Percentiles rank a stretch among this genome's conserved stretches.
phyloP scores from a whole-genome alignment of 495 filamentous ascomycete species.

The Trichocladium uniseriatum region DNA sequence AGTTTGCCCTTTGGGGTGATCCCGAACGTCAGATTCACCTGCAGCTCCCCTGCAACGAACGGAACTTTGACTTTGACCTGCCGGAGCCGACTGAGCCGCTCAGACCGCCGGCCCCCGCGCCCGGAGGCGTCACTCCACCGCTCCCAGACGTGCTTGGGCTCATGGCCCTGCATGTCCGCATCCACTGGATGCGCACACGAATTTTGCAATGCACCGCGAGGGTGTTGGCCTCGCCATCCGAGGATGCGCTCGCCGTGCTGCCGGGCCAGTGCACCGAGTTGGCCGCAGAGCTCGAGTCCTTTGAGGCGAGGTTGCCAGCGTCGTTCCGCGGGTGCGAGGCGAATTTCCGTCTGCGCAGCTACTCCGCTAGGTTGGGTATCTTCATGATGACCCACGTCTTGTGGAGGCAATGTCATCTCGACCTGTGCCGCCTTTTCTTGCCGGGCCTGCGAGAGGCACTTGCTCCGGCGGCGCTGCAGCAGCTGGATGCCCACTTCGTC shows the following conservation, averaged over 20 bases:
- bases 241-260: slow-evolving; percentile 30
- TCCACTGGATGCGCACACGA: slow-evolving; percentile 37
- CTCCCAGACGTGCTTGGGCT: slow-evolving; percentile 41
- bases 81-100: slow-evolving; percentile 39
- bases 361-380: slow-evolving; percentile 38
- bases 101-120: slow-evolving; percentile 24
- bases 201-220: slow-evolving; percentile 37
- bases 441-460: slow-evolving; percentile 36
- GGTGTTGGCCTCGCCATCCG: slow-evolving; percentile 23
- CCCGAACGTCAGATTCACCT: slow-evolving; percentile 35
- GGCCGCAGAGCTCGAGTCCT: slow-evolving; percentile 33
- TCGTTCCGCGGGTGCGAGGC: slow-evolving; percentile 41
- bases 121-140: slow-evolving; percentile 14
- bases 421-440: slow-evolving; percentile 41
- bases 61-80: slow-evolving; percentile 44
- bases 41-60: slow-evolving; percentile 43
- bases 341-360: slow-evolving; percentile 41
- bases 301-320: slow-evolving; percentile 36
- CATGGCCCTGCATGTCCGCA: slow-evolving; percentile 39
- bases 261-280: slow-evolving; percentile 33
- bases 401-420: slow-evolving; percentile 44
- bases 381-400: slow-evolving; percentile 44
- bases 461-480: slow-evolving; percentile 26
- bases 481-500: slow-evolving; percentile 33
- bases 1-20: slow-evolving; percentile 38